A percentile compares a stretch with the other conserved stretches of the same genome.
phyloP scores from a whole-genome alignment of 805 yeast species.

The Teunomyces lycoperdinae region DNA sequence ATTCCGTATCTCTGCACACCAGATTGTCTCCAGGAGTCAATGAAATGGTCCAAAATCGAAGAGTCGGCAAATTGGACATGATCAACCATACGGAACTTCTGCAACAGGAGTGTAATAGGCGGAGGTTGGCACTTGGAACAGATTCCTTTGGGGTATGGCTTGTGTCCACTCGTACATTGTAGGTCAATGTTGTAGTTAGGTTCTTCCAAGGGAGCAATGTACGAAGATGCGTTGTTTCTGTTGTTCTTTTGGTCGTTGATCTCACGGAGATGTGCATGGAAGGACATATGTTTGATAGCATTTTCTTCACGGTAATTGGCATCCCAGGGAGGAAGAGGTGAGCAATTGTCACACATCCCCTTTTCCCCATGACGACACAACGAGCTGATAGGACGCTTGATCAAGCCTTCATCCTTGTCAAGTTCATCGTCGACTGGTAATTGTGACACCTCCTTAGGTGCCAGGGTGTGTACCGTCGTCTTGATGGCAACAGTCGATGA shows the following conservation, averaged over 20 bases:
- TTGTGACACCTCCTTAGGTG: slow-evolving; percentile 2
- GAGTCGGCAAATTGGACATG: slow-evolving; percentile 88
- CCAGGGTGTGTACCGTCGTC: not conserved
- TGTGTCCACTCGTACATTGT: slow-evolving; percentile 75
- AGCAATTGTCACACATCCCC: slow-evolving; percentile 98
- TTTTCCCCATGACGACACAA: slow-evolving; percentile 85
- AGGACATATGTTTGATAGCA: slow-evolving; percentile 83
- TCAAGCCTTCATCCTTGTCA: slow-evolving; percentile 68
- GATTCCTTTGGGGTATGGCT: slow-evolving; percentile 92
- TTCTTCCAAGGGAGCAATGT: slow-evolving; percentile 75
- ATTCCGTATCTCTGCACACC: slow-evolving; percentile 87
- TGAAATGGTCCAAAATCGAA: slow-evolving; percentile 71
- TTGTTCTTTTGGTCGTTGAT: slow-evolving; percentile 66
- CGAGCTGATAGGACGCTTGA: slow-evolving; percentile 55
- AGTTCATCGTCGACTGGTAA: slow-evolving; percentile 63
- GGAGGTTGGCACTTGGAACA: slow-evolving; percentile 97
- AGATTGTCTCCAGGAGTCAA: slow-evolving; percentile 86
- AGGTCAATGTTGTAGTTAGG: slow-evolving; percentile 64
- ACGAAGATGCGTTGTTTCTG: slow-evolving; percentile 53
- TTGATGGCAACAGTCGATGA: slow-evolving; percentile 9
- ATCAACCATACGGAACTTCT: slow-evolving; percentile 91
- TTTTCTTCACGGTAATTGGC: slow-evolving; percentile 67
- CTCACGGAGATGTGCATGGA: slow-evolving; percentile 77
- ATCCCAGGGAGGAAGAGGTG: slow-evolving; percentile 96
- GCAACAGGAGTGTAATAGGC: slow-evolving; percentile 88